These are phyloP conservation scores for Microdochium nivale DNA, from an alignment of 2,329 filamentous ascomycete species.

Conservation along the genomic window DNA sequence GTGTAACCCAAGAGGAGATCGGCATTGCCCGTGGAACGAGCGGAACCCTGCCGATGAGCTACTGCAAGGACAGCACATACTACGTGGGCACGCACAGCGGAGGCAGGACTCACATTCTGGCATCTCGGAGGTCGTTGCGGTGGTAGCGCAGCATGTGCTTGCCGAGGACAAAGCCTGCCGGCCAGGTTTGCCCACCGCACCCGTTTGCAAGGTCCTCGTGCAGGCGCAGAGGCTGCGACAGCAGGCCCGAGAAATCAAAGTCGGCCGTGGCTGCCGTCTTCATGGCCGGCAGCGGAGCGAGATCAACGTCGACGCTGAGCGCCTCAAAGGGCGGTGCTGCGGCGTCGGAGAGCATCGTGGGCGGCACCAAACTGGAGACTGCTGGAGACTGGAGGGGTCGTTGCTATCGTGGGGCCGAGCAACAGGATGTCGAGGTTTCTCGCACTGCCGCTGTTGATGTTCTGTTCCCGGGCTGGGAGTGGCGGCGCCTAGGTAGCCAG, in stretches of 20 bases:
- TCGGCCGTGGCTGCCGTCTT: conserved; percentile 43
- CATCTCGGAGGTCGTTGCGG: conserved; percentile 49
- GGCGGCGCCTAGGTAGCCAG: too few species aligned
- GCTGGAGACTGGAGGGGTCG: not conserved
- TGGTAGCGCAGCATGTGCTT: conserved; percentile 79
- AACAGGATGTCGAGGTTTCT: too few species aligned
- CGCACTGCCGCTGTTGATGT: too few species aligned
- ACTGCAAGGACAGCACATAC: not conserved
- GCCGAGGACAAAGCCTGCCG: conserved; percentile 79
- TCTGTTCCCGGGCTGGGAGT: too few species aligned
- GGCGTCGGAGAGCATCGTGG: conserved; percentile 1
- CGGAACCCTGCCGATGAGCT: not conserved
- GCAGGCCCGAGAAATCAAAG: conserved; percentile 64
- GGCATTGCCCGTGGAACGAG: not conserved
- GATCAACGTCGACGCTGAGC: conserved; percentile 41
- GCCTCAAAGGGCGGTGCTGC: conserved; percentile 38
- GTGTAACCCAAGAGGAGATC: conserved; percentile 11
- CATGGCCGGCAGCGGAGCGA: conserved; percentile 51
- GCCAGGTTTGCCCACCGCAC: conserved; percentile 92
- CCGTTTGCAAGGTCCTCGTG: conserved; percentile 81
- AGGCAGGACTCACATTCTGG: conserved; percentile 58
- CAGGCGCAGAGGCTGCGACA: conserved; percentile 61
- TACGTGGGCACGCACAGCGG: not conserved
- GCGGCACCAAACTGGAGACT: too few species aligned
- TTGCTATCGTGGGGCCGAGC: too few species aligned